Conservation (phyloP, 352 stramenopile genomes). For the Phytophthora pisi region DNA sequence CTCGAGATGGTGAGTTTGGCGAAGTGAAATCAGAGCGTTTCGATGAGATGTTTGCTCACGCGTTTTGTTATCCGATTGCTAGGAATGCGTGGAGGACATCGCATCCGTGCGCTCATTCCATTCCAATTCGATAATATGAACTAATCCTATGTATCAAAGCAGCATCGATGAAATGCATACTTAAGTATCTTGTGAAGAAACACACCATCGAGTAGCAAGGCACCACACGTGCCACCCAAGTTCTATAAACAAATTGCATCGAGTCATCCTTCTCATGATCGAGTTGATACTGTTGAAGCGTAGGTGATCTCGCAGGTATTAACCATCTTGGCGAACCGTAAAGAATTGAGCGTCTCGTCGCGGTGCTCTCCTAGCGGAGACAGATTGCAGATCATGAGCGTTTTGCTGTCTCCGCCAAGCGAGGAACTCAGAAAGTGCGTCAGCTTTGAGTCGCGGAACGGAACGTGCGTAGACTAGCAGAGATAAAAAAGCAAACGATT, state of each 20-base stretch:
- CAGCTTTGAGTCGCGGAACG: slow-evolving; percentile 91
- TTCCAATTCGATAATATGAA: slow-evolving; percentile 48
- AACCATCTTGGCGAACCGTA: slow-evolving; percentile 89
- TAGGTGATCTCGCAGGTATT: slow-evolving; percentile 89
- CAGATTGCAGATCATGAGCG: slow-evolving; percentile 92
- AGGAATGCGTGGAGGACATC: slow-evolving; percentile 70
- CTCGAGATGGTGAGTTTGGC: slow-evolving; percentile 58
- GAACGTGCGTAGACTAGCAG: slow-evolving; percentile 69
- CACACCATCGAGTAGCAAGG: no score
- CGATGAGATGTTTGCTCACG: no score
- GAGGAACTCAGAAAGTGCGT: slow-evolving; percentile 88
- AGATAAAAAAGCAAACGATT: slow-evolving; percentile 2
- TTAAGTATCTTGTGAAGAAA: neutral
- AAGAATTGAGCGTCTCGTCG: slow-evolving; percentile 86
- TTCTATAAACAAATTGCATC: slow-evolving; percentile 26
- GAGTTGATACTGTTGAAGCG: slow-evolving; percentile 57
- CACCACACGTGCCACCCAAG: slow-evolving; percentile 3
- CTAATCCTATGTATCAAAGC: slow-evolving; percentile 4
- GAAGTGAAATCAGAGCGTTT: no score
- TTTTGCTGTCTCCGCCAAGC: slow-evolving; percentile 88
- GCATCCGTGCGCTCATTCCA: slow-evolving; percentile 47
- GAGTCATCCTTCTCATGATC: slow-evolving; percentile 34
- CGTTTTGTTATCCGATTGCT: slow-evolving; percentile 1
- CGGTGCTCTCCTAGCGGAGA: slow-evolving; percentile 76
- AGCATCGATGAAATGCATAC: neutral